These are phyloP conservation scores for Leptographium radiaticola DNA, from an alignment of 2,329 filamentous ascomycete species.

Conservation along the genomic window DNA sequence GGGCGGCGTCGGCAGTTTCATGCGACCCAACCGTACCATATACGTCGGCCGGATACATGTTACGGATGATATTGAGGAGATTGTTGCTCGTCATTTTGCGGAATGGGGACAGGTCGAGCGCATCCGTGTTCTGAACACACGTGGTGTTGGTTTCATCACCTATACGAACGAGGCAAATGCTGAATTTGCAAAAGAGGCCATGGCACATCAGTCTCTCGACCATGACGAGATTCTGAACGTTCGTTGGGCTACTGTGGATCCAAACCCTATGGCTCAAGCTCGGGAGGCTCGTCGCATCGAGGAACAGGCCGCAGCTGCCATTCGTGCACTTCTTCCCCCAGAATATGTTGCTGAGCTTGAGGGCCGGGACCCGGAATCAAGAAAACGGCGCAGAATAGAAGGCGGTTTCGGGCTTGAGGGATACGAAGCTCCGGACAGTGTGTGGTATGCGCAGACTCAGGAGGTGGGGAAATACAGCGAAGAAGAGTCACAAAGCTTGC, in stretches of 20 bases:
- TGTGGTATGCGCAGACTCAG: conserved; percentile 71
- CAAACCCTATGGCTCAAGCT: conserved; percentile 89
- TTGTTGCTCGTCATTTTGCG: conserved; percentile 86
- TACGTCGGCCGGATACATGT: conserved; percentile 93
- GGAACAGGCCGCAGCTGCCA: conserved; percentile 91
- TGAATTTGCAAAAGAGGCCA: conserved; percentile 86
- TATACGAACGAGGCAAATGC: conserved; percentile 84
- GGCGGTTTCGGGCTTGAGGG: conserved; percentile 79
- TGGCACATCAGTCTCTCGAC: conserved; percentile 88
- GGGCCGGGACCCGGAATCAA: conserved; percentile 73
- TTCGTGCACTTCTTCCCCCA: conserved; percentile 73
- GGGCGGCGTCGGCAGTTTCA: conserved; percentile 90
- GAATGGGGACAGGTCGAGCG: conserved; percentile 94
- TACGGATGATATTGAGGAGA: conserved; percentile 91
- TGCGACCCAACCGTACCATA: conserved; percentile 84
- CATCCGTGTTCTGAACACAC: conserved; percentile 70
- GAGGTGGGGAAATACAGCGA: conserved; percentile 38
- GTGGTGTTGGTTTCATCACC: conserved; percentile 91
- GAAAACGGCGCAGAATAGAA: conserved; percentile 81
- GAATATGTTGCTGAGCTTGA: conserved; percentile 92
- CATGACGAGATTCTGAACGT: conserved; percentile 91
- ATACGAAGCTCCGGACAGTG: conserved; percentile 86
- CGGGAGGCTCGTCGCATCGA: conserved; percentile 80
- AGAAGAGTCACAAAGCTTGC: conserved; percentile 19
- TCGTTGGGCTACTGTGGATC: conserved; percentile 91